Base-by-base conservation (phyloP, 176 grass and related monocot species). In the Avena sativa region DNA sequence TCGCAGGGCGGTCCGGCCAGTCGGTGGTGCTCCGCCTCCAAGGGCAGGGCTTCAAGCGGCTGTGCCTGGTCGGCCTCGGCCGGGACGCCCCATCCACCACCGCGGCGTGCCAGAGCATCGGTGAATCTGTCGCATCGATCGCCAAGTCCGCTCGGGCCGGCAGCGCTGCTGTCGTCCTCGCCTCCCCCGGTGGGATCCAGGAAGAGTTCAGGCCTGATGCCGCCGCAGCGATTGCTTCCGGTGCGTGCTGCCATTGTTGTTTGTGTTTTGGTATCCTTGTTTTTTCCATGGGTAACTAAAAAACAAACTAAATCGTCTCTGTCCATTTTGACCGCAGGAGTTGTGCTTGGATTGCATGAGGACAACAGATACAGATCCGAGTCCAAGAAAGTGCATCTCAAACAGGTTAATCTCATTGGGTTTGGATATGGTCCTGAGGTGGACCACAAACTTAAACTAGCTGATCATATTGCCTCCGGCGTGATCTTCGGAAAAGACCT, bases 401-500 rank as follows among this genome's bases (percentile, higher is more conserved):
- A 96, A 52, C 87, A 90, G 47, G 90, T 96, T 12, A 80, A 96
- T 87, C 81, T 98, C 81, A 91, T 98, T 82, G 94, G 97, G 13
- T 78, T 98, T 12, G 93, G 94, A 82, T 78, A 79, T 73, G 94
- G 97, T 67, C 56, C 76, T 0, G 90, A 94, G 77, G 23, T 98
- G 46, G 89, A 96, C 62, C 49, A 63, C 82, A 94, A 87, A 83
- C 87, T 98, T 14, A 90, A 96, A 51, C 86, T 91, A 59, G 89
- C 94, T 26, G 79, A 62, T 34, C 83, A 96, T 86, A 38, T 98
- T 84, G 87, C 92, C 19, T 94, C 97, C 0, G 96, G 93, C 19
- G 93, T 98, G 59, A 93, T 96, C 43, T 98, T 98, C 10, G 96
- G 93, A 46, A 98, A 91, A 91, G 93, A 98, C 73, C 96, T 98